Evolutionary conservation across 2,329 filamentous ascomycete species (phyloP).

Genomic region (Exophiala spinifera): DNA sequence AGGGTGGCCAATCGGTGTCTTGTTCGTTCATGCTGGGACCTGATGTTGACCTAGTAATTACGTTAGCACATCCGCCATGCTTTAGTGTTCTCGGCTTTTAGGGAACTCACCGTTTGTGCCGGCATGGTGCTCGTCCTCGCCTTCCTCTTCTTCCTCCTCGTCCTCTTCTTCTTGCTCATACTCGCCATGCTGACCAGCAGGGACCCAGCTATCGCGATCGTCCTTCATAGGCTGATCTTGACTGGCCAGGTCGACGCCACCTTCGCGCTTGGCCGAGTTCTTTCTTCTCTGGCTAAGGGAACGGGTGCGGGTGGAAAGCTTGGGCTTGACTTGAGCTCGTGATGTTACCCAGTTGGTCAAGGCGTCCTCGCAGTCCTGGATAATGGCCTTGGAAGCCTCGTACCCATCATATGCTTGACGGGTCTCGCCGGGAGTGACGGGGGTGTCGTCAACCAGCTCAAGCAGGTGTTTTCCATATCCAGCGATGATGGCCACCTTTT

Average conservation of each 20-base stretch:
- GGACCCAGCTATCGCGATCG: constrained; percentile 77
- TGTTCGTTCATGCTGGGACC: constrained; percentile 1
- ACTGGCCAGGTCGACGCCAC: constrained; percentile 67
- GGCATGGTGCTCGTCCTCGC: constrained; percentile 20
- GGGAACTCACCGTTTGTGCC: constrained; percentile 28
- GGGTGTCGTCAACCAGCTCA: constrained; percentile 92
- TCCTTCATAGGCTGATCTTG: constrained; percentile 78
- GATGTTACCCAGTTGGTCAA: constrained; percentile 95
- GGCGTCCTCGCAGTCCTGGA: constrained; percentile 96
- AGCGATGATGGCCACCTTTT: constrained; percentile 97
- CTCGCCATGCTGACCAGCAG: constrained; percentile 58
- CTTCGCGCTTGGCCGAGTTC: constrained; percentile 63
- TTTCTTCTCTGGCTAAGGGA: constrained; percentile 82
- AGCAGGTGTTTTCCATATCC: constrained; percentile 98
- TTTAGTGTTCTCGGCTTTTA: neutral
- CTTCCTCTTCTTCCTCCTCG: constrained; percentile 38
- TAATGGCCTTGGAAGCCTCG: constrained; percentile 96
- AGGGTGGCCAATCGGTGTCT: too few species aligned
- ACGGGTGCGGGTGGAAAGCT: constrained; percentile 81
- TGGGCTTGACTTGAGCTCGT: constrained; percentile 82
- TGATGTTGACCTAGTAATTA: constrained; percentile 17
- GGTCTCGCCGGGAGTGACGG: constrained; percentile 95
- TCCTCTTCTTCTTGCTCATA: constrained; percentile 46
- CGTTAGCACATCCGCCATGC: neutral
- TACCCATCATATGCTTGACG: constrained; percentile 95